Percentiles rank a stretch among this genome's conserved stretches.
Evolutionary conservation across 805 yeast genomes (phyloP).

Genomic region (Saccharomycopsis amapae): DNA sequence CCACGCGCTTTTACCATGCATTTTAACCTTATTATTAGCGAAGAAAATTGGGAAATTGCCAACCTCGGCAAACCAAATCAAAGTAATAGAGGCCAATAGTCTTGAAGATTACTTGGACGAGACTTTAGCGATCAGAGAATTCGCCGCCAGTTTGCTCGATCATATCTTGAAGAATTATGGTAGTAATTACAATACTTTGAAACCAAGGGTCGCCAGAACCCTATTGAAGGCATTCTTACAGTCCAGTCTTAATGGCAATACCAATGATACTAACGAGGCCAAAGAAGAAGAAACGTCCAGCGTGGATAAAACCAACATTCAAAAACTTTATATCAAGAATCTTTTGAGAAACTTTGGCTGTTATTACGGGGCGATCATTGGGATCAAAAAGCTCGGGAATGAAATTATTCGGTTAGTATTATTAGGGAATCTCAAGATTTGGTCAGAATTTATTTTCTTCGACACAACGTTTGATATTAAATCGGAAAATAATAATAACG

Average conservation of each 20-base stretch:
- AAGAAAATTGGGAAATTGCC: slow-evolving; percentile 62
- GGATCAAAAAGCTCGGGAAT: slow-evolving; percentile 74
- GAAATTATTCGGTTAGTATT: slow-evolving; percentile 82
- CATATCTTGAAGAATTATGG: slow-evolving; percentile 77
- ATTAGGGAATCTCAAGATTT: slow-evolving; percentile 74
- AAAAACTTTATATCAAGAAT: slow-evolving; percentile 10
- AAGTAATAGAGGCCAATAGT: slow-evolving; percentile 15
- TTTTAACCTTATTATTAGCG: slow-evolving; percentile 81
- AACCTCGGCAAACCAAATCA: neutral
- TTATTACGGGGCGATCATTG: slow-evolving; percentile 84
- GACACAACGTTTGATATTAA: slow-evolving; percentile 24
- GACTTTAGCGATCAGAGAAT: slow-evolving; percentile 65
- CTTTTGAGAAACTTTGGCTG: slow-evolving; percentile 48
- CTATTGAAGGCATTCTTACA: slow-evolving; percentile 85
- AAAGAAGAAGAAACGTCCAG: slow-evolving; percentile 2
- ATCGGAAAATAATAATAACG: slow-evolving; percentile 21
- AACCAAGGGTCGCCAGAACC: slow-evolving; percentile 92
- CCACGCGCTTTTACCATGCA: slow-evolving; percentile 95
- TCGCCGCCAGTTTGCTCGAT: slow-evolving; percentile 76
- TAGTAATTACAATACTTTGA: slow-evolving; percentile 77
- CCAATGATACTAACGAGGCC: neutral
- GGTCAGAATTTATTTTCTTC: slow-evolving; percentile 59
- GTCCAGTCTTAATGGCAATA: slow-evolving; percentile 46
- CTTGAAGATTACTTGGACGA: slow-evolving; percentile 31
- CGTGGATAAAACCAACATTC: slow-evolving; percentile 13